Evolutionary conservation across 805 yeast genomes (phyloP).

Genomic region (Saturnispora sanitii): DNA sequence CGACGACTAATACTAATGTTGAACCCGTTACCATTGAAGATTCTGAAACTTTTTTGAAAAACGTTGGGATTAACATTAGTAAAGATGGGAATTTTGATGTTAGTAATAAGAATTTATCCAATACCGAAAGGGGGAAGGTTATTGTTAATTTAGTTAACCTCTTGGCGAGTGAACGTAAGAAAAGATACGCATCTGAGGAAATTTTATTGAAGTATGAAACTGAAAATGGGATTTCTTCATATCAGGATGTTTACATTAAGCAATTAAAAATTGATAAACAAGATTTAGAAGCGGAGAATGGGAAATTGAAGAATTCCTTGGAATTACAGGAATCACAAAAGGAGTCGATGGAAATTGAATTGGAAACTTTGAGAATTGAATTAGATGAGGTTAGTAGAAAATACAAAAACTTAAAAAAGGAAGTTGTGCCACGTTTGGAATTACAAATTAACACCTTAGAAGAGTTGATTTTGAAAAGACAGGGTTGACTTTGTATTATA

Average conservation of each 20-base stretch:
- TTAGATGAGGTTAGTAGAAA: slow-evolving; percentile 32
- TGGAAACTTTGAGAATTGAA: slow-evolving; percentile 30
- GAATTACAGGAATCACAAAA: slow-evolving; percentile 29
- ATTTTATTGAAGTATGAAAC: slow-evolving; percentile 42
- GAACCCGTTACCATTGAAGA: not conserved
- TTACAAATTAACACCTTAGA: slow-evolving; percentile 30
- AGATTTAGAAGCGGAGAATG: slow-evolving; percentile 3
- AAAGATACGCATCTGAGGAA: slow-evolving; percentile 63
- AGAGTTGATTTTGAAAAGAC: slow-evolving; percentile 13
- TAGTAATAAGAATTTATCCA: not conserved
- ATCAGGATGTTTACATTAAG: slow-evolving; percentile 38
- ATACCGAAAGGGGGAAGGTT: slow-evolving; percentile 30
- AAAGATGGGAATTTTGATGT: slow-evolving; percentile 11
- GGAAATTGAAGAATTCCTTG: slow-evolving; percentile 3
- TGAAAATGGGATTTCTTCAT: slow-evolving; percentile 39
- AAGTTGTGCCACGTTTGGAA: slow-evolving; percentile 37
- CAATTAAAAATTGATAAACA: slow-evolving; percentile 22
- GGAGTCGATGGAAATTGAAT: slow-evolving; percentile 29
- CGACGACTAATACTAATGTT: not conserved
- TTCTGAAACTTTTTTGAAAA: not conserved
- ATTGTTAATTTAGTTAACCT: slow-evolving; percentile 47
- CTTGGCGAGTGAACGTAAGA: slow-evolving; percentile 53
- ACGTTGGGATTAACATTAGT: slow-evolving; percentile 14
- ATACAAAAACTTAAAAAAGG: slow-evolving; percentile 33
- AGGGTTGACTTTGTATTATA: too few relatives aligned